phyloP scores from a whole-genome alignment of 1,284 basidiomycete genomes.

The Schizophyllum commune region DNA sequence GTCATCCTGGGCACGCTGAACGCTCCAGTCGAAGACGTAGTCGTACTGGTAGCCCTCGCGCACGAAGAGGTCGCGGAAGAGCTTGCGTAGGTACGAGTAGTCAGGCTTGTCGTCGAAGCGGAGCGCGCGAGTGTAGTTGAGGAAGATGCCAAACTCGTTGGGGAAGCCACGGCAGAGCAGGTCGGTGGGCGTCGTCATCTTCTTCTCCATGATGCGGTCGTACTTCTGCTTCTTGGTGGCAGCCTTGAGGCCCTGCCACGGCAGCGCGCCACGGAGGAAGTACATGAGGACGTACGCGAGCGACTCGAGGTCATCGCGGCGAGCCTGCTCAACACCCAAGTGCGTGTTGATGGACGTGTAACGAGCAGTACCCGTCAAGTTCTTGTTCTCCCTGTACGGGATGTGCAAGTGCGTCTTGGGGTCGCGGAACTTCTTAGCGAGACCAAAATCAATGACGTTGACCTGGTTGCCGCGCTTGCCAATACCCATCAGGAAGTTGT shows the following conservation, averaged over 20 bases:
- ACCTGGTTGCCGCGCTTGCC: constrained; percentile 99
- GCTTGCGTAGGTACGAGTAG: constrained; percentile 53
- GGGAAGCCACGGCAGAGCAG: neutral
- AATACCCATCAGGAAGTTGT: constrained; percentile 99
- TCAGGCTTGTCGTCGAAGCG: constrained; percentile 57
- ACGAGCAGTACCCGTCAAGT: constrained; percentile 52
- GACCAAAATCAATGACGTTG: constrained; percentile 98
- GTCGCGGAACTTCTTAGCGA: constrained; percentile 99
- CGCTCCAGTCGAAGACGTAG: constrained; percentile 97
- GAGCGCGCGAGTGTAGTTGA: constrained; percentile 54
- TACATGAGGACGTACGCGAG: constrained; percentile 60
- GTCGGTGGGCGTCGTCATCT: neutral
- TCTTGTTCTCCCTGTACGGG: constrained; percentile 35
- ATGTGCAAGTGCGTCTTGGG: constrained; percentile 99
- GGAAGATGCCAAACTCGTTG: constrained; percentile 32
- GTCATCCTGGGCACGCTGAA: constrained; percentile 61
- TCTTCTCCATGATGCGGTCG: constrained; percentile 1
- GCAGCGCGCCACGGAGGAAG: constrained; percentile 52
- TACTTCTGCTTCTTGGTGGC: constrained; percentile 60
- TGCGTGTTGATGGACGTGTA: constrained; percentile 71
- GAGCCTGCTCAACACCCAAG: constrained; percentile 53
- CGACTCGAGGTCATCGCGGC: constrained; percentile 57
- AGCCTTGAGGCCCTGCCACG: constrained; percentile 43
- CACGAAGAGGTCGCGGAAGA: constrained; percentile 83
- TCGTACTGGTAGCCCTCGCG: constrained; percentile 97